phyloP scores from a whole-genome alignment of 2,329 filamentous ascomycete genomes.

The Nemania abortiva region DNA sequence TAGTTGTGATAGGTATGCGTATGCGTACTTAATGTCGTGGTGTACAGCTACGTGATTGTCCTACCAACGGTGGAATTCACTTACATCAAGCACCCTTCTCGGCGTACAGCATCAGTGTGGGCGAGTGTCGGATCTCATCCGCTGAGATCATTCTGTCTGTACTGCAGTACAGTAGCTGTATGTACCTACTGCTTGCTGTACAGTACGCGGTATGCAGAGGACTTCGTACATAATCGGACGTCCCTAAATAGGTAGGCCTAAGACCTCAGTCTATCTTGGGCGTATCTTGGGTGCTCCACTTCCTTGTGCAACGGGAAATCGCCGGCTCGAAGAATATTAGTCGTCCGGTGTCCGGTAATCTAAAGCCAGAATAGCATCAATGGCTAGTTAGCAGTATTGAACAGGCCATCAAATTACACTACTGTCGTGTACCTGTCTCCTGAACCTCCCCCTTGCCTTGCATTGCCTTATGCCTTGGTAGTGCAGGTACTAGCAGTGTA shows the following conservation, averaged over 20 bases:
- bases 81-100: not conserved
- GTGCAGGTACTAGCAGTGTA: too few relatives aligned
- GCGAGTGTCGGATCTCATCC: not conserved
- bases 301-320: slow-evolving; percentile 14
- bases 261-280: too few relatives aligned
- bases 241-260: slow-evolving; percentile 5
- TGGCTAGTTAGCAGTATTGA: not conserved
- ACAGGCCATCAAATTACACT: not conserved
- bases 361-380: slow-evolving; percentile 1
- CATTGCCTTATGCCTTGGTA: too few relatives aligned
- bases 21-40: not conserved
- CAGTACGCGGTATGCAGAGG: not conserved
- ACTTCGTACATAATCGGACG: not conserved
- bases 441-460: not conserved
- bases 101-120: not conserved
- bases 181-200: not conserved
- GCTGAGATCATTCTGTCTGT: not conserved
- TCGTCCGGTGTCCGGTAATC: slow-evolving; percentile 14
- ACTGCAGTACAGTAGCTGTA: not conserved
- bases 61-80: not conserved
- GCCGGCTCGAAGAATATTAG: not conserved
- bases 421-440: not conserved
- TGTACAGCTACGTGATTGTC: not conserved
- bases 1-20: not conserved
- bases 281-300: not conserved